phyloP scores from a whole-genome alignment of 1,284 basidiomycete species.

The Farysia itapuensis region DNA sequence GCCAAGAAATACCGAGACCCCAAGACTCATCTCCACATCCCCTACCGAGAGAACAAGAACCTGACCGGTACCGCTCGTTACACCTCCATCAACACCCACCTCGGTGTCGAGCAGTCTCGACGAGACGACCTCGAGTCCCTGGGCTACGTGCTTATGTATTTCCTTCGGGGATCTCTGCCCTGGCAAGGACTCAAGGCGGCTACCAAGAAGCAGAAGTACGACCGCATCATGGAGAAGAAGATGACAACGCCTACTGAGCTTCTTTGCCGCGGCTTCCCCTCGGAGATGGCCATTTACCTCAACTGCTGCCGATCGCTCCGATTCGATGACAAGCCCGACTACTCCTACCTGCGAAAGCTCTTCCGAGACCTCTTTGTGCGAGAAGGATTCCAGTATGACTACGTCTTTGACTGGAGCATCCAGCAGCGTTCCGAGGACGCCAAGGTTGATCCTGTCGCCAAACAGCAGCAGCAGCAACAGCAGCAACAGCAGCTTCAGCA shows the following conservation, averaged over 20 bases:
- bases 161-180: slow-evolving; percentile 58
- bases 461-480: slow-evolving; percentile 31
- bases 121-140: slow-evolving; percentile 59
- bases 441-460: slow-evolving; percentile 35
- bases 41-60: slow-evolving; percentile 99
- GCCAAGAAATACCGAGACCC: slow-evolving; percentile 99
- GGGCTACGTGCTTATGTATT: slow-evolving; percentile 60
- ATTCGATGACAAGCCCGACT: slow-evolving; percentile 61
- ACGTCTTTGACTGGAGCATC: slow-evolving; percentile 60
- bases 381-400: slow-evolving; percentile 61
- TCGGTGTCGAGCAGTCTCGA: slow-evolving; percentile 71
- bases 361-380: slow-evolving; percentile 61
- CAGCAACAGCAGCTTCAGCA: slow-evolving; percentile 31
- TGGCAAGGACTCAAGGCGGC: slow-evolving; percentile 60
- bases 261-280: slow-evolving; percentile 60
- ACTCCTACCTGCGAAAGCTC: slow-evolving; percentile 60
- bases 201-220: slow-evolving; percentile 61
- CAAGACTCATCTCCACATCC: slow-evolving; percentile 98
- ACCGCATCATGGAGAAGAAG: slow-evolving; percentile 61
- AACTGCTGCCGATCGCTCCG: slow-evolving; percentile 61
- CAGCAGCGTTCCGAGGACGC: slow-evolving; percentile 55
- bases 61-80: slow-evolving; percentile 97
- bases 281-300: slow-evolving; percentile 61
- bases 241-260: slow-evolving; percentile 61
- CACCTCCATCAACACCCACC: slow-evolving; percentile 98